Evolutionary conservation across 345 rosid species (phyloP), one percentile per base, ranked within the genome.

Genomic region (Eucalyptus erythrocorys): DNA sequence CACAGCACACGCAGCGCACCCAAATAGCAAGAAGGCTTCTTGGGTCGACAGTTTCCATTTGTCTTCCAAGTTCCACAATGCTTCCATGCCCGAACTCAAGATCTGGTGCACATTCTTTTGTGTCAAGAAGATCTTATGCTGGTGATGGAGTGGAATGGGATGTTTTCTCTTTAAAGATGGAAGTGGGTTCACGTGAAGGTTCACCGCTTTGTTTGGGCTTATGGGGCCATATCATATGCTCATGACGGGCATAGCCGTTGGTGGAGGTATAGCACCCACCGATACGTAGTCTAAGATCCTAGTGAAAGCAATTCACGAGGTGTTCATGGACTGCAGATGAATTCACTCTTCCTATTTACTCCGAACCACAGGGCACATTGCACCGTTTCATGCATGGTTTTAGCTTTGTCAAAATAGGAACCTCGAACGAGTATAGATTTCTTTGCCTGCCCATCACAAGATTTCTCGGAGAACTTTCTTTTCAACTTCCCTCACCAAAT

Each of bases 31-130:
- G 47, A 93, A 48, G 12, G 97, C 94, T 90, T 92, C 92, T 79
- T 79, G 90, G 4, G 97, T 95, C 8, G 96, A 93, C 64, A 96
- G 91, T 88, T 94, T 95, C 92, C 92, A 93, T 90, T 92, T 93
- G 32, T 96, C 96, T 87, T 96, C 98, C 26, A 94, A 40, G 86
- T 89, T 93, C 97, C 96, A 93, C 89, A 95, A 55, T 48, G 95
- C 98, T 91, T 95, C 98, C 98, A 96, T 96, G 51, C 82, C 50
- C 86, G 22, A 61, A 85, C 34, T 64, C 64, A 8, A 30, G 30
- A 51, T 24, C 26, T n/a, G 43, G 85, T 15, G 76, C 42, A 24
- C 53, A 32, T 68, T 43, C 30, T 86, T 50, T 24, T 11, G 45
- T 50, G 45, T 49, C 84, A 21, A 76, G 47, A 76, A 76, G 84